phyloP scores from a whole-genome alignment of 2,329 filamentous ascomycete genomes.

The Exophiala bonariae region DNA sequence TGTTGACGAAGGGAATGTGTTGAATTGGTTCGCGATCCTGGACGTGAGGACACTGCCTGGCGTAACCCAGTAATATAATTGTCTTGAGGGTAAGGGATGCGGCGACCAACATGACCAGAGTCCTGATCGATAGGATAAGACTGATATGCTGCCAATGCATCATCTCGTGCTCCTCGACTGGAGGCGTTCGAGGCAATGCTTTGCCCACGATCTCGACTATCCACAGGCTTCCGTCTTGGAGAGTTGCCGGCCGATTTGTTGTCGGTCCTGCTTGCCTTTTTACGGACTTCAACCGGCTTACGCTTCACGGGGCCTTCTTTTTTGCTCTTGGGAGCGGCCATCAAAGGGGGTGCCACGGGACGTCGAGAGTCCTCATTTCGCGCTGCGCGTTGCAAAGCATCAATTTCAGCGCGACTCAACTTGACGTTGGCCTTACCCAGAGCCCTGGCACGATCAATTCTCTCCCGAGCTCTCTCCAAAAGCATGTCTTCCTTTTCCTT shows the following conservation, averaged over 20 bases:
- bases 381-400: conserved; percentile 66
- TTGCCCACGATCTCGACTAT: conserved; percentile 19
- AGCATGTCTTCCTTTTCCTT: conserved; percentile 71
- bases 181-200: conserved; percentile 20
- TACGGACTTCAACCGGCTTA: conserved; percentile 28
- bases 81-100: conserved; percentile 48
- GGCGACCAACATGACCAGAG: conserved; percentile 39
- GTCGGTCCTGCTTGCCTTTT: conserved; percentile 20
- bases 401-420: conserved; percentile 76
- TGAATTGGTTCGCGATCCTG: conserved; percentile 46
- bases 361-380: conserved; percentile 59
- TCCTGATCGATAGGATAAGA: conserved; percentile 32
- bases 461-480: conserved; percentile 74
- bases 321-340: conserved; percentile 30
- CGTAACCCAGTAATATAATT: conserved; percentile 37
- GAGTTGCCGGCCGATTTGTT: conserved; percentile 22
- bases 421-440: conserved; percentile 77
- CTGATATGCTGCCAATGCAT: conserved; percentile 16
- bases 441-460: conserved; percentile 75
- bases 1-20: conserved; percentile 39
- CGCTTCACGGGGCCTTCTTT: conserved; percentile 25
- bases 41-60: conserved; percentile 35
- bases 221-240: conserved; percentile 22
- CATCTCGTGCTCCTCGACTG: conserved; percentile 20
- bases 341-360: conserved; percentile 19